phyloP scores from a whole-genome alignment of 2,329 filamentous ascomycete genomes.

The Drechmeria coniospora region DNA sequence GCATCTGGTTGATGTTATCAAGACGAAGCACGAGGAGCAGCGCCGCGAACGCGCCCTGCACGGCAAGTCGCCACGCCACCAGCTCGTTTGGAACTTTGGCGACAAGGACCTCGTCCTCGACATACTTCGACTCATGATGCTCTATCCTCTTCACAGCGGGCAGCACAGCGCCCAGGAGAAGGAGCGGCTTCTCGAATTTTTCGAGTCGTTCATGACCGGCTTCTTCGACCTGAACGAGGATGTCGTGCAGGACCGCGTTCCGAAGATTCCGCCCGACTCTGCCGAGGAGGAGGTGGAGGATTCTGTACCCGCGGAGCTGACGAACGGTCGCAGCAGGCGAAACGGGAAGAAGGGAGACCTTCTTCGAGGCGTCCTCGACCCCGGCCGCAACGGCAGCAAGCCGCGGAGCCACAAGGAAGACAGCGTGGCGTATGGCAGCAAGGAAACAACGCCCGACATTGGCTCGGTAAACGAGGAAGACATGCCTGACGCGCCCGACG shows the following conservation, averaged over 20 bases:
- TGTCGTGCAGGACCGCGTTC: slow-evolving; percentile 48
- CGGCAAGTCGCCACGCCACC: slow-evolving; percentile 47
- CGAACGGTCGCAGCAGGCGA: slow-evolving; percentile 52
- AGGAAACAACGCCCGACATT: slow-evolving; percentile 77
- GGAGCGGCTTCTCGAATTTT: slow-evolving; percentile 57
- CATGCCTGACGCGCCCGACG: slow-evolving; percentile 44
- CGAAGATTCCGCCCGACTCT: slow-evolving; percentile 53
- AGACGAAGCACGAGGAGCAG: slow-evolving; percentile 84
- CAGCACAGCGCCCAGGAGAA: slow-evolving; percentile 60
- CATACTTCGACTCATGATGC: slow-evolving; percentile 44
- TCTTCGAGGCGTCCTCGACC: slow-evolving; percentile 75
- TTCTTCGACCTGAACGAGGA: slow-evolving; percentile 67
- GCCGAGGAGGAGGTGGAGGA: slow-evolving; percentile 69
- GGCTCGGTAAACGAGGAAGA: slow-evolving; percentile 68
- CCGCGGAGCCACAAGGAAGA: slow-evolving; percentile 63
- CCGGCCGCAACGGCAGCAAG: slow-evolving; percentile 53
- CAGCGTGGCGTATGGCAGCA: slow-evolving; percentile 62
- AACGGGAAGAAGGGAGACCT: slow-evolving; percentile 67
- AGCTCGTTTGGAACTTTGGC: slow-evolving; percentile 60
- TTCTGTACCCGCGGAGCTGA: slow-evolving; percentile 52
- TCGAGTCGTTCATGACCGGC: slow-evolving; percentile 57
- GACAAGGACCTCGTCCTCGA: slow-evolving; percentile 54
- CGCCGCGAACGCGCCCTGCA: slow-evolving; percentile 53
- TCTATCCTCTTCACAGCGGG: slow-evolving; percentile 52
- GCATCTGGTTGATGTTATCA: slow-evolving; percentile 77